These are phyloP conservation scores for Rugiboletus extremiorientalis DNA, from an alignment of 1,284 basidiomycete species.

Conservation along the genomic window DNA sequence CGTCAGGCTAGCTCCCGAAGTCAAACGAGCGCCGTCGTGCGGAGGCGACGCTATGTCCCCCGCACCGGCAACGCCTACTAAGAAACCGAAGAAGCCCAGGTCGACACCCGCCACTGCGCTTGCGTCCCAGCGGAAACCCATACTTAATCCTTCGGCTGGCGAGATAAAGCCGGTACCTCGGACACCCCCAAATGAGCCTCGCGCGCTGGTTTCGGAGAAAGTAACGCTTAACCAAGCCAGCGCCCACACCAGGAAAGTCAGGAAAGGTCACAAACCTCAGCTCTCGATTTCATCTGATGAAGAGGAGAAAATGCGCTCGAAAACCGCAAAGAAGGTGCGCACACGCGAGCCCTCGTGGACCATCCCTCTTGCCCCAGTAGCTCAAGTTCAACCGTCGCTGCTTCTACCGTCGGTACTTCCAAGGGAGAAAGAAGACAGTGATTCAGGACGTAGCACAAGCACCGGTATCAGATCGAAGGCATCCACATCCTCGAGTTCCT, in stretches of 20 bases:
- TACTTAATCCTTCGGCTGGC: not conserved
- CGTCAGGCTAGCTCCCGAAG: slow-evolving; percentile 16
- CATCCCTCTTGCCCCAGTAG: slow-evolving; percentile 2
- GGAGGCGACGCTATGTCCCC: slow-evolving; percentile 23
- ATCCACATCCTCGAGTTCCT: slow-evolving; percentile 31
- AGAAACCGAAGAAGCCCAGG: slow-evolving; percentile 23
- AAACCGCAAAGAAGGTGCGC: slow-evolving; percentile 62
- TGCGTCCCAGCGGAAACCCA: slow-evolving; percentile 5
- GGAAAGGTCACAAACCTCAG: slow-evolving; percentile 33
- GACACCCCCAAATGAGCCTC: slow-evolving; percentile 28
- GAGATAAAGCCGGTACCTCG: slow-evolving; percentile 15
- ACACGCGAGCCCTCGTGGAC: slow-evolving; percentile 36
- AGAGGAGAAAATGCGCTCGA: slow-evolving; percentile 64
- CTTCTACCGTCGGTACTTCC: slow-evolving; percentile 25
- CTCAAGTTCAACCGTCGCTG: slow-evolving; percentile 15
- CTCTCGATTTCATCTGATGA: slow-evolving; percentile 68
- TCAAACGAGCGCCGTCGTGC: slow-evolving; percentile 53
- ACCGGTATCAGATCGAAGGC: slow-evolving; percentile 21
- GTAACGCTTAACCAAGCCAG: slow-evolving; percentile 23
- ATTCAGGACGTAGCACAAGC: slow-evolving; percentile 19
- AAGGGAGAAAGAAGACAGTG: slow-evolving; percentile 11
- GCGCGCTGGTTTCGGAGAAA: slow-evolving; percentile 14
- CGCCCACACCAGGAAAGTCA: slow-evolving; percentile 21
- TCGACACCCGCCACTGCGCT: not conserved
- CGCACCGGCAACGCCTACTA: slow-evolving; percentile 10